phyloP scores from a whole-genome alignment of 257 asterid species.

The Nemophila menziesii region DNA sequence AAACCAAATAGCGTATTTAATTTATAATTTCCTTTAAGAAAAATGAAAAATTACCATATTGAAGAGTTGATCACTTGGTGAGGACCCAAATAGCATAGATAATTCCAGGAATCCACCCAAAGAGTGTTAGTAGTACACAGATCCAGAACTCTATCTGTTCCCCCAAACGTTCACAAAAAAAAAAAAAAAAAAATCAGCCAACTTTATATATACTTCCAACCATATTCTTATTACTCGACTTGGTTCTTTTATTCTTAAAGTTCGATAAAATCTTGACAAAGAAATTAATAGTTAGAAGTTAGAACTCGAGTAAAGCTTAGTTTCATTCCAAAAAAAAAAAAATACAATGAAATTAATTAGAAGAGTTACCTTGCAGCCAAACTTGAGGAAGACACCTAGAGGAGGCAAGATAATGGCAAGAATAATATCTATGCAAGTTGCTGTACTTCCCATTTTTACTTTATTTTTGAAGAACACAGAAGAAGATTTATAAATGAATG shows the following conservation, averaged over 20 bases:
- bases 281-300: too few relatives aligned
- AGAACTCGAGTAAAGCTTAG: too few relatives aligned
- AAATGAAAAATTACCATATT: not conserved
- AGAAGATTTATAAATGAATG: too few relatives aligned
- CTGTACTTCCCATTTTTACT: slow-evolving; percentile 28
- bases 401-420: slow-evolving; percentile 81
- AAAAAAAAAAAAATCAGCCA: not conserved
- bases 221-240: not conserved
- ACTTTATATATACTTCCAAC: not conserved
- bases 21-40: too few relatives aligned
- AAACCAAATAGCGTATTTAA: too few relatives aligned
- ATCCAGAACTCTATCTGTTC: slow-evolving; percentile 74
- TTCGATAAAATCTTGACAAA: too few relatives aligned
- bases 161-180: not conserved
- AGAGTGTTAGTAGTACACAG: slow-evolving; percentile 51
- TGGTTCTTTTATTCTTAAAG: too few relatives aligned
- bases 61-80: slow-evolving; percentile 37
- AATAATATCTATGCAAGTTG: slow-evolving; percentile 49
- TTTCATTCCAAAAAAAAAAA: not conserved
- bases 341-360: not conserved
- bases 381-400: slow-evolving; percentile 76
- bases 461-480: not conserved
- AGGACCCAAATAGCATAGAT: slow-evolving; percentile 59
- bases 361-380: slow-evolving; percentile 48
- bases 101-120: slow-evolving; percentile 73